These are phyloP conservation scores for Corymbia maculata DNA, from an alignment of 345 rosid genomes.

Conservation along the genomic window DNA sequence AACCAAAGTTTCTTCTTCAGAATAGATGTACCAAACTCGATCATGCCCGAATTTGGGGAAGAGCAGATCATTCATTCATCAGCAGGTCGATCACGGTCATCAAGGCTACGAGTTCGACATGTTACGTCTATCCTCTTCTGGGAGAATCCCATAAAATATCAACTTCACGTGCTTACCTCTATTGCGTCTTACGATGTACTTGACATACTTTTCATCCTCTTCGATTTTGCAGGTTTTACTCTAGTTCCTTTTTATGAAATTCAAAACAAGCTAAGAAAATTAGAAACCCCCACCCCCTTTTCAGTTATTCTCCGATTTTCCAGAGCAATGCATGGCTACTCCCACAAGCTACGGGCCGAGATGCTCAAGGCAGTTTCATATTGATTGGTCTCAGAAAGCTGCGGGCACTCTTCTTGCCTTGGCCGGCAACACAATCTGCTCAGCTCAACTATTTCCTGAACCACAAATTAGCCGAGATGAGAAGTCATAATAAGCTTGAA, in stretches of 20 bases:
- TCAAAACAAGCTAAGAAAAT: neutral
- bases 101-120: neutral
- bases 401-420: neutral
- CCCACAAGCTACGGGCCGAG: slow-evolving; percentile 7
- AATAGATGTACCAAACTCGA: neutral
- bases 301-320: neutral
- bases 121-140: neutral
- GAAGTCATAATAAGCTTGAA: neutral
- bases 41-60: neutral
- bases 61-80: neutral
- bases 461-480: neutral
- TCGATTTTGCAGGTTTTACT: neutral
- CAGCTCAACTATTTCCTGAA: slow-evolving; percentile 32
- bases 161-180: neutral
- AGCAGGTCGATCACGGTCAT: neutral
- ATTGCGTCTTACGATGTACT: neutral
- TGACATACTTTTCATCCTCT: neutral
- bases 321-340: neutral
- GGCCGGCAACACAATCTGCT: slow-evolving; percentile 39
- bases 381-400: neutral
- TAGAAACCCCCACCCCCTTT: neutral
- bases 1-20: neutral
- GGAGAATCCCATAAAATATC: neutral
- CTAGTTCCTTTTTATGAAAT: neutral
- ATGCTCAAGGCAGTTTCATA: neutral